Evolutionary conservation across 2,329 filamentous ascomycete species (phyloP), one percentile per base, ranked within the genome.

Genomic region (Fusarium fracticaudum): DNA sequence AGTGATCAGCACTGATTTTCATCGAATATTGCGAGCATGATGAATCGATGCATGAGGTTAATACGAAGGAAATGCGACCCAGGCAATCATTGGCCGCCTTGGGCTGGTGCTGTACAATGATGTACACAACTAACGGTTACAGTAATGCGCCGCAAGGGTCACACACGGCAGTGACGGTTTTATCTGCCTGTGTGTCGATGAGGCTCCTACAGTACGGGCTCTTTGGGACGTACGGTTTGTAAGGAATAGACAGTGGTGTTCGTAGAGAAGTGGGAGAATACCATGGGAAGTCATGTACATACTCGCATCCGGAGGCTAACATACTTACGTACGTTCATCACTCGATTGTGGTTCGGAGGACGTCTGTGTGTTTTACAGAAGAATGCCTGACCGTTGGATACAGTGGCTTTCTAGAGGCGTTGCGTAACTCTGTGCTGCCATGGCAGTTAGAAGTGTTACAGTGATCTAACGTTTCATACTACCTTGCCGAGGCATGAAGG

Each of bases 381-480:
- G 60, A 70, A 44, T 38, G 40, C 44, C 55, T 67, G n/a, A 37
- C 54, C 38, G 20, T 35, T 71, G 43, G 26, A 59, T 43, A 53
- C 48, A 38, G 31, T 59, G 51, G 38, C 35, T 24, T 60, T 47
- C 44, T n/a, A 43, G 50, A 41, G 22, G 20, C 51, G 24, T 40
- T 47, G 72, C 50, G 58, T 48, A 59, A 75, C 72, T 59, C 13
- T 50, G 61, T 66, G 55, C 60, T 64, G 38, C 58, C 58, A 38
- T 69, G 66, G 51, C 31, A 66, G 65, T 69, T 55, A 24, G 43
- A 60, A 31, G 72, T 75, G 64, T 11, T 45, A 72, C 68, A 20
- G 22, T 15, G 41, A 47, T 53, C 50, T 55, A 51, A 59, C 38
- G 72, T 69, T 75, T 58, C 72, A 72, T 72, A 65, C 38, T 60